phyloP scores from a whole-genome alignment of 345 rosid genomes.

The Eucalyptus sp. region DNA sequence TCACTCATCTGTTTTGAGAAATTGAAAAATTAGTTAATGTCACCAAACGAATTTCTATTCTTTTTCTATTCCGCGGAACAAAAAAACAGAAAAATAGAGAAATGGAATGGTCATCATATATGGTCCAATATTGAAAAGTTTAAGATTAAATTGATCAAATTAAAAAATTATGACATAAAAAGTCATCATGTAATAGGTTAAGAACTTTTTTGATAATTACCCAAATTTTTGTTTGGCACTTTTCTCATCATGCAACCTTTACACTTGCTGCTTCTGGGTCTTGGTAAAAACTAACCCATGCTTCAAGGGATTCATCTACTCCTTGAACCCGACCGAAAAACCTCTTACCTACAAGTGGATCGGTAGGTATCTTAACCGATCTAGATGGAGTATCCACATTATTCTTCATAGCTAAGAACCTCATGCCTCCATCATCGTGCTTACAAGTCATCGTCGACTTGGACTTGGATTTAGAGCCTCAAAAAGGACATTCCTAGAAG shows the following conservation, averaged over 20 bases:
- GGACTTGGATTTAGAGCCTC: not conserved
- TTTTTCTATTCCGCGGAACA: too few relatives aligned
- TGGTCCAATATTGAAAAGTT: not conserved
- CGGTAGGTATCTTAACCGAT: not conserved
- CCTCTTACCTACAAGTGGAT: not conserved
- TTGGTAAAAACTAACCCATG: not conserved
- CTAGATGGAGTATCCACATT: not conserved
- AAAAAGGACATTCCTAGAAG: not conserved
- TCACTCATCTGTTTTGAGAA: too few relatives aligned
- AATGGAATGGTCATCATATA: too few relatives aligned
- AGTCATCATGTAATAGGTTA: rapidly evolving
- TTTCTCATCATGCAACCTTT: not conserved
- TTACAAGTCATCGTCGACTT: not conserved
- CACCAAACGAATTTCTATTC: too few relatives aligned
- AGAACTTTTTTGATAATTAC: not conserved
- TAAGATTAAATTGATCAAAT: not conserved
- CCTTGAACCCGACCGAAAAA: not conserved
- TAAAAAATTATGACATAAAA: not conserved
- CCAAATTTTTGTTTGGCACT: not conserved
- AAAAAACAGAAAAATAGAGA: too few relatives aligned
- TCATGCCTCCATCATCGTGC: not conserved
- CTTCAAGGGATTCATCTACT: not conserved
- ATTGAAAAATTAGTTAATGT: too few relatives aligned
- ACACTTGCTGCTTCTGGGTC: not conserved
- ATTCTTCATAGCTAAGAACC: not conserved